Conservation (phyloP, 306 rosid species). For the Castanea mollissima region DNA sequence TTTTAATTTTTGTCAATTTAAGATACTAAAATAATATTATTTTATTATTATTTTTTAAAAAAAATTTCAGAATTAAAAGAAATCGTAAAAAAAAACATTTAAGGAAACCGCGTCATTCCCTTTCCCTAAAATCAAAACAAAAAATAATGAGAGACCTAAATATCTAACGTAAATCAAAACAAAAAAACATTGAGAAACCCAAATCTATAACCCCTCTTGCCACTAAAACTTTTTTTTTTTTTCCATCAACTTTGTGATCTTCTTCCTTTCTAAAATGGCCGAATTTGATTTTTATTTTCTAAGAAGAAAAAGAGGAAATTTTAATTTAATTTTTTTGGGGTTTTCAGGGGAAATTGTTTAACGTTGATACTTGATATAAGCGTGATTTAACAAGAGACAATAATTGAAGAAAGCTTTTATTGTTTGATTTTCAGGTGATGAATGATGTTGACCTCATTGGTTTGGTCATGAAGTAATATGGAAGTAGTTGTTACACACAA, state of each 20-base stretch:
- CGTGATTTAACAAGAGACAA: conserved; percentile 29
- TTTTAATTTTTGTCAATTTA: no score
- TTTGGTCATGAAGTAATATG: conserved; percentile 76
- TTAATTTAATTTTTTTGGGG: no score
- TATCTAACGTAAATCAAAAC: no score
- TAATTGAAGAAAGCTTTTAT: background rate
- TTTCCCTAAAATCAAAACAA: no score
- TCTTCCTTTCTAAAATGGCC: conserved; percentile 24
- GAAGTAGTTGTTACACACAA: conserved; percentile 53
- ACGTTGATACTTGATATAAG: background rate
- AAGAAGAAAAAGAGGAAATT: no score
- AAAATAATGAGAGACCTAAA: no score
- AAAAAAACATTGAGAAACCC: no score
- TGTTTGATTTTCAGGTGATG: conserved; percentile 15
- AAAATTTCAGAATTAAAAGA: no score
- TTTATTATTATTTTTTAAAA: no score
- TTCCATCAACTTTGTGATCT: conserved; percentile 23
- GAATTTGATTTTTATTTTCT: background rate
- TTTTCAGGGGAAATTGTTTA: background rate
- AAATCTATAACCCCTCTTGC: background rate
- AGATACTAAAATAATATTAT: no score
- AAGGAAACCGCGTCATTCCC: no score
- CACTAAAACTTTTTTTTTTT: background rate
- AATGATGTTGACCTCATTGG: conserved; percentile 57
- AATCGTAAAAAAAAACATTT: no score